Base-by-base conservation (phyloP, 495 filamentous ascomycete genomes). In the Penicillium longicatenatum region DNA sequence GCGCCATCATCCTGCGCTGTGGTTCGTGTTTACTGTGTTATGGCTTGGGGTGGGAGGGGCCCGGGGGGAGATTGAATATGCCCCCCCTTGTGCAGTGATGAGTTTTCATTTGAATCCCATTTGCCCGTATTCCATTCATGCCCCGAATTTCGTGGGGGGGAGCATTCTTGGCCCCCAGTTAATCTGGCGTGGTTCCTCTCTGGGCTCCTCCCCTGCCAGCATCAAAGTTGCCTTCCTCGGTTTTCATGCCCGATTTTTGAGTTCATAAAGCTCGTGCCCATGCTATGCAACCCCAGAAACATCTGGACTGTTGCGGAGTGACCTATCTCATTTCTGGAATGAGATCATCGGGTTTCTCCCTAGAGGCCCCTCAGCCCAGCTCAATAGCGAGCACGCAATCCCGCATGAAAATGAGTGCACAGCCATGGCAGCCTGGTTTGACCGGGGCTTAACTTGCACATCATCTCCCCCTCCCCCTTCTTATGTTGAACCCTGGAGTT, bases 321-420 rank as follows among this genome's bases (percentile, higher is more conserved):
- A 52, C 19, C 50, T 41, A 48, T 48, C 45, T 30, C 24, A 48
- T 52, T 44, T 48, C 16, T 46, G 52, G 50, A 29, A 60, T 61
- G 62, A 63, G 65, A 68, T 68, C 65, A 58, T 58, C 65, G 26
- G 42, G 37, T 7, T 17, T 1, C 37, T n/a, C 14, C 37, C 37
- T n/a, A 17, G 14, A 39, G 37, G 37, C 37, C 47, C 53, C 29
- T 20, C 17, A 48, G 41, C 26, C 22, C 52, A 42, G 21, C 50
- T 54, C 57, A 48, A 60, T 66, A 64, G 55, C 58, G 73, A 78
- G 75, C 75, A 78, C 75, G 75, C 75, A 69, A 78, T 77, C 69
- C 62, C 65, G 64, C 61, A 67, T 60, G 61, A 57, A 67, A 65
- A 78, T 78, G 72, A 70, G 70, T 44, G 43, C 45, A 56, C 29